Conservation (phyloP, 441 rosid genomes). For the Breynia disticha region DNA sequence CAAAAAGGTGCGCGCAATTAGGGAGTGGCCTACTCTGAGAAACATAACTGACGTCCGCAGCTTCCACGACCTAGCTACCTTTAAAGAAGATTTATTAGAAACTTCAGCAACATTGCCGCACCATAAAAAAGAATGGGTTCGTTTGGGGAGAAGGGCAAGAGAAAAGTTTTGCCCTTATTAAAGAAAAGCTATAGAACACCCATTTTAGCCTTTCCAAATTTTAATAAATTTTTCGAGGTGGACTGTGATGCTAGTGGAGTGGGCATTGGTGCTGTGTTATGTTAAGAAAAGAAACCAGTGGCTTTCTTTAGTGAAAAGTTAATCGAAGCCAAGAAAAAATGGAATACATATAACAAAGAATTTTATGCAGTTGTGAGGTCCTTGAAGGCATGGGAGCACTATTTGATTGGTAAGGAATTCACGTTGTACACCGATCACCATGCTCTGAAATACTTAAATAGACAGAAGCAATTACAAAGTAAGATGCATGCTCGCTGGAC, state of each 20-base stretch:
- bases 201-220: not conserved
- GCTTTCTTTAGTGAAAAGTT: slow-evolving; percentile 6
- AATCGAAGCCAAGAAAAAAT: not conserved
- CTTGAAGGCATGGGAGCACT: not conserved
- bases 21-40: not conserved
- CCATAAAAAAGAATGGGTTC: not conserved
- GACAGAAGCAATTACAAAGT: too few relatives aligned
- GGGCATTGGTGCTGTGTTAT: not conserved
- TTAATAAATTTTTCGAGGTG: not conserved
- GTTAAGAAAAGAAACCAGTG: not conserved
- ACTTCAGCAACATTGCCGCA: too few relatives aligned
- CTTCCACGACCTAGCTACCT: too few relatives aligned
- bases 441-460: not conserved
- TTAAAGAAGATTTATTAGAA: too few relatives aligned
- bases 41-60: not conserved
- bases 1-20: not conserved
- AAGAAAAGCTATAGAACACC: not conserved
- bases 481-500: too few relatives aligned
- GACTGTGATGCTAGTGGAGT: slow-evolving; percentile 1
- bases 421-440: not conserved
- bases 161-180: not conserved
- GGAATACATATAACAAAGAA: not conserved
- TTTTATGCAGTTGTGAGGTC: not conserved
- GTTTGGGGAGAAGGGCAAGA: not conserved
- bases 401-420: slow-evolving; percentile 1